Base-by-base conservation (phyloP, 805 yeast species). In the Barnettozyma botsteinii region DNA sequence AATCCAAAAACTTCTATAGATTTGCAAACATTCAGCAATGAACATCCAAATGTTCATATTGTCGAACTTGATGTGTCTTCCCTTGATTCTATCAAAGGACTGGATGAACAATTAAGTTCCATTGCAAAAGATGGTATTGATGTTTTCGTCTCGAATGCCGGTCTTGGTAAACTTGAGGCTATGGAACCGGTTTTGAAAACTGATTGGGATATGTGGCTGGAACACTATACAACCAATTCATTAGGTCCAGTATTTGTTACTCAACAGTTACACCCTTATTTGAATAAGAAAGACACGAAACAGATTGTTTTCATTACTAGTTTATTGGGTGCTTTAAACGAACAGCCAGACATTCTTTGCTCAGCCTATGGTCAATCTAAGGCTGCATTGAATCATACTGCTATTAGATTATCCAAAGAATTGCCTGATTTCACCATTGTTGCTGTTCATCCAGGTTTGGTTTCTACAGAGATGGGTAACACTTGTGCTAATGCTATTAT, bases 391-490 rank as follows among this genome's bases (percentile, higher is more conserved):
- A 64, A 66, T 50, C 57, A 50, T 43, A 41, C n/a, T 56, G 50
- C 47, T 9, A 52, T 43, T 27, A 49, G 51, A 17, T 24, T 66
- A 24, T 40, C 58, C 28, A 12, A 14, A 20, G 68, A 65, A 37
- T 35, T 56, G 23, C 56, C 58, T 29, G 60, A 53, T 3, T 62
- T 56, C 43, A 56, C 49, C 12, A 51, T 60, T 34, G 46, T 62
- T n/a, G 47, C 65, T n/a, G n/a, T 65, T 12, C 65, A 64, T 36
- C 73, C 73, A 1, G 72, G 72, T 31, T 31, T 55, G 12, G 69
- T 67, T 10, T 18, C 41, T 14, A 62, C 65, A 23, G 69, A 66
- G 35, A 7, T 21, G 23, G 6, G 8, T 21, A 21, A 21, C 6
- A 9, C 6, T 21, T 21, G 8, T 21, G 23, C 8, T n/a, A n/a